Evolutionary conservation across 441 rosid species (phyloP), one percentile per base, ranked within the genome.

Genomic region (Aleurites moluccanus): DNA sequence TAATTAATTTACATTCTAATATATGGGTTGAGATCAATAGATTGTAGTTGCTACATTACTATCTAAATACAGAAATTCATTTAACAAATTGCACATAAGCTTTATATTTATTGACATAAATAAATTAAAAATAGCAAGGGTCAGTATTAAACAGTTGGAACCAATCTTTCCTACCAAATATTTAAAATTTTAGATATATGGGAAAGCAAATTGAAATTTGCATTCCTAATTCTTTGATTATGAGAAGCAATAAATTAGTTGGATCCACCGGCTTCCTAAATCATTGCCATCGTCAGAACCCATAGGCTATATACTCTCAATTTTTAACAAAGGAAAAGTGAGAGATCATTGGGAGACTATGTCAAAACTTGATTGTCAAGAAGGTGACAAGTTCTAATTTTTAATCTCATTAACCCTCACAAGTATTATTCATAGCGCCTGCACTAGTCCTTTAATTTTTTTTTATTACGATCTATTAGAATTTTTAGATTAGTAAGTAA

Each of bases 91-190:
- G 15, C 6, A 1, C 15, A 15, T 10, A 25, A 45, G 0, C 1
- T 1, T 47, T 27, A 7, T 70, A 20, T 30, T 21, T 13, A 25
- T 11, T 18, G 11, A 18, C 16, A 23, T 7, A 55, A 21, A 5
- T 20, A 28, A 45, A 7, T 53, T 70, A n/a, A 28, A 23, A 25
- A 64, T 35, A 50, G 13, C 8, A 50, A 38, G 8, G n/a, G 56
- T 70, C n/a, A 47, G 74, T 70, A 47, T 14, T 15, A 30, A 65
- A 50, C 45, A 68, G 60, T 60, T 50, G 50, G 47, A 71, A 57
- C 67, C 20, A 50, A 60, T 75, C 44, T 20, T 6, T 57, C 62
- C 72, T 49, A 57, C 72, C 61, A 59, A 72, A 38, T 66, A 20
- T 3, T 66, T 59, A 64, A 4, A 52, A 13, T 61, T 50, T 27